Conservation (phyloP, 2,329 filamentous ascomycete species). For the Coniochaeta ligniaria region DNA sequence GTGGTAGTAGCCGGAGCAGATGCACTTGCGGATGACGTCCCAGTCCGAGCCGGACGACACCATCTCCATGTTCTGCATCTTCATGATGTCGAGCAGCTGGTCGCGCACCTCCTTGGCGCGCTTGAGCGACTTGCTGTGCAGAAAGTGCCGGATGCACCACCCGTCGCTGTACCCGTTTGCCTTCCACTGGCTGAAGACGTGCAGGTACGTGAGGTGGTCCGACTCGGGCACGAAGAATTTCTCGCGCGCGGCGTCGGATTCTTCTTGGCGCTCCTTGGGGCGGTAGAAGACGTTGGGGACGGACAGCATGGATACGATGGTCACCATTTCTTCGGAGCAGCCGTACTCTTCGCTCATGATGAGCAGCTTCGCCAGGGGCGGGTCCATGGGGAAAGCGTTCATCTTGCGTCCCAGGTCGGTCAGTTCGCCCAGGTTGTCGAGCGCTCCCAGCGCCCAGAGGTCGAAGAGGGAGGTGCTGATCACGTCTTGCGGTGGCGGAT, state of each 20-base stretch:
- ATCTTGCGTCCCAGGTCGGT: conserved; percentile 83
- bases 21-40: conserved; percentile 92
- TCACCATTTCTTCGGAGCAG: conserved; percentile 96
- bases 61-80: conserved; percentile 83
- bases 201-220: conserved; percentile 89
- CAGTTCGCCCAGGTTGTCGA: conserved; percentile 90
- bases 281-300: conserved; percentile 96
- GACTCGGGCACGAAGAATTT: conserved; percentile 99
- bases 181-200: conserved; percentile 95
- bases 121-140: conserved; percentile 89
- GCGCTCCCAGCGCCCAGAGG: conserved; percentile 87
- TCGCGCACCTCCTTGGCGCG: conserved; percentile 91
- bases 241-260: conserved; percentile 89
- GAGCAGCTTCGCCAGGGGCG: conserved; percentile 86
- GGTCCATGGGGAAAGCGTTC: conserved; percentile 98
- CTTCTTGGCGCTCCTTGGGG: conserved; percentile 92
- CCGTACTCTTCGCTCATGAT: conserved; percentile 86
- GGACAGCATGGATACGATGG: conserved; percentile 95
- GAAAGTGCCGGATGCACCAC: conserved; percentile 90
- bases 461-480: conserved; percentile 97
- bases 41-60: conserved; percentile 91
- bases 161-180: conserved; percentile 81
- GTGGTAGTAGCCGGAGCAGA: conserved; percentile 97
- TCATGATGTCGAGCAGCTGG: conserved; percentile 90
- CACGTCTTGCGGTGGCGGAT: conserved; percentile 93